These are phyloP conservation scores for Phytomonas sp. DNA, from an alignment of 208 protist species.

Conservation along the genomic window DNA sequence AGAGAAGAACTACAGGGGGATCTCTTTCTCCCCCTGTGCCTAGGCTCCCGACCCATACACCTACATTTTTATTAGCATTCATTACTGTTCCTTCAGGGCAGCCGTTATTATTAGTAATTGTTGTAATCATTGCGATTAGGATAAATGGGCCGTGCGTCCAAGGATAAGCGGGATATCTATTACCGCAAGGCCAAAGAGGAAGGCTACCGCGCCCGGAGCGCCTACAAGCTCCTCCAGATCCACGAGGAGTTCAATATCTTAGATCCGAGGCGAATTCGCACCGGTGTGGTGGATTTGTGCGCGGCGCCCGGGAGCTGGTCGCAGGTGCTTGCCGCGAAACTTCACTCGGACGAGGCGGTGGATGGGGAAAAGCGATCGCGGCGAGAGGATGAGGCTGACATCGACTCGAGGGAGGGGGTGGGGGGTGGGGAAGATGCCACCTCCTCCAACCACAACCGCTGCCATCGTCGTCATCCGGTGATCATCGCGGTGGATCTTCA, in stretches of 20 bases:
- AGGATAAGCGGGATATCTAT: conserved; percentile 98
- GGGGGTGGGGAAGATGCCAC: no score
- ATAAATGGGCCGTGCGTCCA: conserved; percentile 89
- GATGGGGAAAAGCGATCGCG: not conserved
- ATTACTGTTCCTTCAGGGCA: conserved; percentile 2
- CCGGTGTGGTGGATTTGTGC: conserved; percentile 98
- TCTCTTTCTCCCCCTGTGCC: no score
- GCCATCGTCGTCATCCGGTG: conserved; percentile 12
- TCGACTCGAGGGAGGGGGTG: no score
- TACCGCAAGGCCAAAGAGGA: conserved; percentile 99
- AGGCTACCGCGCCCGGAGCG: conserved; percentile 96
- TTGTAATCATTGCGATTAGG: not conserved
- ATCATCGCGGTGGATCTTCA: conserved; percentile 98
- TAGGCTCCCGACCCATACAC: no score
- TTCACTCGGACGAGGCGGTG: not conserved
- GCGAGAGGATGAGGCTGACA: not conserved
- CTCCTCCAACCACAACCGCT: no score
- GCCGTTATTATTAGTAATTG: not conserved
- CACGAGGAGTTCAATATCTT: conserved; percentile 98
- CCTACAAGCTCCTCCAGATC: conserved; percentile 99
- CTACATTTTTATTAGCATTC: not conserved
- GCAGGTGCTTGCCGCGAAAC: conserved; percentile 82
- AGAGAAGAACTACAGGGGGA: no score
- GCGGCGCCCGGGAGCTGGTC: conserved; percentile 95
- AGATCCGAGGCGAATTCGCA: conserved; percentile 55